phyloP scores from a whole-genome alignment of 2,329 filamentous ascomycete species.

The Peltaster fructicola region DNA sequence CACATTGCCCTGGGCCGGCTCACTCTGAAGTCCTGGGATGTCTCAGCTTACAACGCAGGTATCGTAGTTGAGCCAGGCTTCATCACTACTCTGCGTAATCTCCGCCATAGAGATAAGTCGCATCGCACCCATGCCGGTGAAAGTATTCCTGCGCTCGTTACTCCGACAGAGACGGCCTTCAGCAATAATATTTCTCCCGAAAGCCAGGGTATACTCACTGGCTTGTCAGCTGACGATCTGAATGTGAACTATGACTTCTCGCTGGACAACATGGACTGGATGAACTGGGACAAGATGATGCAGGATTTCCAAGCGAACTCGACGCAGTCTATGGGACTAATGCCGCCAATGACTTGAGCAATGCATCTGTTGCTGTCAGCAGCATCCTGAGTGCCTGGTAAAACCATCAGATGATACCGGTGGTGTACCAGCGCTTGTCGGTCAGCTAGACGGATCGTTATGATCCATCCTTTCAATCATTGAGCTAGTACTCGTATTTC shows the following conservation, averaged over 20 bases:
- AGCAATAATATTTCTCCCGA: not conserved
- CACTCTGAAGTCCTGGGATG: slow-evolving; percentile 28
- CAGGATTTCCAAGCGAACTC: too few species aligned
- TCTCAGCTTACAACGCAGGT: not conserved
- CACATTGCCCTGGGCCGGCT: slow-evolving; percentile 26
- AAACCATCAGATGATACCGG: too few species aligned
- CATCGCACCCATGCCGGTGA: slow-evolving; percentile 1
- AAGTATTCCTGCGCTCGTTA: too few species aligned
- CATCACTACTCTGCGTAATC: slow-evolving; percentile 4
- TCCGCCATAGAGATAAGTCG: slow-evolving; percentile 1
- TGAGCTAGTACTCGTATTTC: too few species aligned
- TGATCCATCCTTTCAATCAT: too few species aligned
- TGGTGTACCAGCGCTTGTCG: too few species aligned
- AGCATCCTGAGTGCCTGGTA: too few species aligned
- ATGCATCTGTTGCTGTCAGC: too few species aligned
- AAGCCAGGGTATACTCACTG: not conserved
- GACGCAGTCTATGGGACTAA: too few species aligned
- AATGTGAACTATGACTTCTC: slow-evolving; percentile 5
- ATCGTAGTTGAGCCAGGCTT: slow-evolving; percentile 6
- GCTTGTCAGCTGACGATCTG: slow-evolving; percentile 2
- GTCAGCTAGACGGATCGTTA: too few species aligned
- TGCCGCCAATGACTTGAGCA: too few species aligned
- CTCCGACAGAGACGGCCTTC: too few species aligned
- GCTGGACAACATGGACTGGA: slow-evolving; percentile 9
- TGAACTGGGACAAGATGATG: slow-evolving; percentile 11